Evolutionary conservation across 169 alveolate species (phyloP), one percentile per base, ranked within the genome.

Genomic region (Besnoitia besnoiti): DNA sequence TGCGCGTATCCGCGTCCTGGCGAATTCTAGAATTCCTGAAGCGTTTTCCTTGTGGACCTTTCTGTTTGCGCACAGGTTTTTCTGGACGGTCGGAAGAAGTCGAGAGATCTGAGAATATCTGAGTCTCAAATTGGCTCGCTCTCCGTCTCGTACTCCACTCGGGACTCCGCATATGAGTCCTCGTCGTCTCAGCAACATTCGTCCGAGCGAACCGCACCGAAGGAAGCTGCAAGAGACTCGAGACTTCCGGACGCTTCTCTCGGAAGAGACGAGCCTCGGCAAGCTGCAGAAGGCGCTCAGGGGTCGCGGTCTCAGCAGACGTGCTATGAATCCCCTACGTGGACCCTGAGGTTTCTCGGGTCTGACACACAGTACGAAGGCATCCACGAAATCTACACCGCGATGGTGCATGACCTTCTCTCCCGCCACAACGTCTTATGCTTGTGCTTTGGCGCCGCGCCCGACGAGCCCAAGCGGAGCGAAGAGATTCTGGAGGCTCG

Each of bases 81-180:
- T 73, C 55, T 91, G 82, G 94, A 91, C 51, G 94, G 94, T 35
- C 44, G 88, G 0, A 89, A 91, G 35, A 89, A 82, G 33, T 75
- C 80, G 49, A 89, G 88, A 42, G 94, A 91, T 76, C 85, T 91
- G 76, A 73, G 94, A 8, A 91, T 91, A 47, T 91, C 94, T 4
- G 84, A 42, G 0, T 19, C 33, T 39, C 85, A 80, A 14, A 37
- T 91, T 5, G 94, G 89, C 10, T 27, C 21, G 19, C 40, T 91
- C 55, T 42, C 46, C 73, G 35, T 55, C 0, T 0, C 73, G 5
- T 12, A 8, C 73, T 27, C 73, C n/a, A n/a, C n/a, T n/a, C n/a
- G n/a, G n/a, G n/a, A n/a, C n/a, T n/a, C n/a, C n/a, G n/a, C n/a
- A n/a, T n/a, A n/a, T n/a, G n/a, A n/a, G n/a, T n/a, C n/a, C n/a